These are phyloP conservation scores for Triglochin maritima DNA, from an alignment of 106 monocot species.

Conservation along the genomic window DNA sequence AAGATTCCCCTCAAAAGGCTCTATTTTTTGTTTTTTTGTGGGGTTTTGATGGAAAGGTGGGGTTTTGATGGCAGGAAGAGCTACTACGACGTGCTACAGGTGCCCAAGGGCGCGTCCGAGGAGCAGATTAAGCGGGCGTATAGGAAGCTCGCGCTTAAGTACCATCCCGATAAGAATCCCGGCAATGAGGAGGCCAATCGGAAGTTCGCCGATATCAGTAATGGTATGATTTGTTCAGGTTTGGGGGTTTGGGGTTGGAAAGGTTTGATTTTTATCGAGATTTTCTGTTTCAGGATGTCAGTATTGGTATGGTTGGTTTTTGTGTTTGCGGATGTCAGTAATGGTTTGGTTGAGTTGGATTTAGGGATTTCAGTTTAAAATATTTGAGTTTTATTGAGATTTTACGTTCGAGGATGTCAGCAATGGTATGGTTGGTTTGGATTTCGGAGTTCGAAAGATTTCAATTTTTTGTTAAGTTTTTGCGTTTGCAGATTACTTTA, in stretches of 20 bases:
- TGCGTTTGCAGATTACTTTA: no score
- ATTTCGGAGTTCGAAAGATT: no score
- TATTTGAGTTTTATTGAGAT: no score
- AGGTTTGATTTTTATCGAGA: constrained; percentile 1
- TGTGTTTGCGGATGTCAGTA: no score
- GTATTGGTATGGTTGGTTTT: no score
- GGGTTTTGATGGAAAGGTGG: not conserved
- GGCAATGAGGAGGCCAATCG: constrained; percentile 90
- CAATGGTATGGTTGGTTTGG: no score
- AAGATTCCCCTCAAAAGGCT: not conserved
- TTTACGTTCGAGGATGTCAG: no score
- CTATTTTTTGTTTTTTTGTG: not conserved
- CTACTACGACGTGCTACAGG: constrained; percentile 78
- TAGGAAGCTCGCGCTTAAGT: constrained; percentile 89
- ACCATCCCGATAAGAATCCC: constrained; percentile 92
- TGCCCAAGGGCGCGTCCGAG: constrained; percentile 72
- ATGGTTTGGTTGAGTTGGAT: no score
- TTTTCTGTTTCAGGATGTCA: not conserved
- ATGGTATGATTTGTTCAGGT: constrained; percentile 27
- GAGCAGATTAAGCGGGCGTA: constrained; percentile 96
- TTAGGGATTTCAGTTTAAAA: no score
- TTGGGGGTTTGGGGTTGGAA: not conserved
- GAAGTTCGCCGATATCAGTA: constrained; percentile 82
- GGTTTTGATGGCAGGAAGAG: constrained; percentile 42
- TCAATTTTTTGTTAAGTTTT: no score